Base-by-base conservation (phyloP, 2,329 filamentous ascomycete species). In the Phaeosphaeria sp. region DNA sequence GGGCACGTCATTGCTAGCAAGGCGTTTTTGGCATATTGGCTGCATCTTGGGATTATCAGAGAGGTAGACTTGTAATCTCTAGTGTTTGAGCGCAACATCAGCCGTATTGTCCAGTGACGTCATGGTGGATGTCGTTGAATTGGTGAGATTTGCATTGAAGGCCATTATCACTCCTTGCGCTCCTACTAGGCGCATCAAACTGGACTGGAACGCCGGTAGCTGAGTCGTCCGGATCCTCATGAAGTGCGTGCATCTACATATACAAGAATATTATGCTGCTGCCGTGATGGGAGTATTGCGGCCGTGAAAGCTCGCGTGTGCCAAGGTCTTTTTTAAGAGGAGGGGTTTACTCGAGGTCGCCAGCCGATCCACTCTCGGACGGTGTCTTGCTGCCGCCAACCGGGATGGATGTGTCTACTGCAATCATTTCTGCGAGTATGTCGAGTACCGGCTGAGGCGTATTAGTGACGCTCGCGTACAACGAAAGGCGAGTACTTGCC, bases 371-470 rank as follows among this genome's bases (percentile, higher is more conserved):
- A 8, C 72, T 63, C 58, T 76, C 74, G 39, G 74, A 76, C 6
- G 74, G 67, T 46, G 74, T 69, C 63, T 74, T 76, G 66, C 69
- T 75, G 57, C 71, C 69, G 57, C 72, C 72, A 44, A 76, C 74
- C 51, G 75, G 73, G 60, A 82, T 82, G 71, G 76, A 87, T 63
- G 90, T 87, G 81, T 98, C 95, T 78, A 93, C 88, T 64, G 93
- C 94, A 74, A 99, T 97, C 92, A 99, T 97, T 82, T 97, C 92
- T 66, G 95, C 95, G 63, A 99, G 88, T 71, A 98, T 89, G 79
- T 99, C 94, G 70, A 99, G 89, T 71, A 98, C 91, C 62, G 93
- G 89, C 91, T 95, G 47, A 8, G 47, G 27, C 20, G 6, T 11
- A 53, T 73, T 59, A 74, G 68, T 57, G 36, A 22, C 20, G 24